Conservation (phyloP, 208 protist genomes). For the Leptomonas seymouri region DNA sequence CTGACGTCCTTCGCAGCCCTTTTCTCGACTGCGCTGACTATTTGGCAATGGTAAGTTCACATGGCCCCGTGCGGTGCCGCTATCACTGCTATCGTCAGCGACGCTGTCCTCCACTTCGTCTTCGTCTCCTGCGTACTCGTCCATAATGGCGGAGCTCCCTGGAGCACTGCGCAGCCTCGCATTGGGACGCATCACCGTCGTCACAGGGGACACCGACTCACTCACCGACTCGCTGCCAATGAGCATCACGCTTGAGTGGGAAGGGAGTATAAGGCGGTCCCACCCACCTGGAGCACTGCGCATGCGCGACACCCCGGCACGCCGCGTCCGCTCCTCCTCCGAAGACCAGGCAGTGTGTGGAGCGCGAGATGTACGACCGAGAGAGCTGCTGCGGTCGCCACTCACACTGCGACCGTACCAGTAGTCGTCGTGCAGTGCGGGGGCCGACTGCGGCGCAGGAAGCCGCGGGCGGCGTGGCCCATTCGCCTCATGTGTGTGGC, state of each 20-base stretch:
- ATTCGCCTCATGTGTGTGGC: constrained; percentile 39
- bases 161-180: constrained; percentile 1
- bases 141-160: constrained; percentile 17
- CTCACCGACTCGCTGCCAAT: constrained; percentile 29
- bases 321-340: constrained; percentile 7
- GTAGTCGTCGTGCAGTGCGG: too few species aligned
- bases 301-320: not conserved
- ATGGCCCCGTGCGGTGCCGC: not conserved
- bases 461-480: not conserved
- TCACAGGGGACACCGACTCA: constrained; percentile 13
- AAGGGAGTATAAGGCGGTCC: constrained; percentile 26
- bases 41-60: not conserved
- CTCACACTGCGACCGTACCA: not conserved
- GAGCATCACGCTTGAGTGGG: constrained; percentile 22
- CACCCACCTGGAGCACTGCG: constrained; percentile 25
- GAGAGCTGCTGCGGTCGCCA: constrained; percentile 1
- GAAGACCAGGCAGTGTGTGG: not conserved
- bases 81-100: too few species aligned
- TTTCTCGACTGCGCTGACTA: not conserved
- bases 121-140: constrained; percentile 28
- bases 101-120: constrained; percentile 18
- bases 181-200: not conserved
- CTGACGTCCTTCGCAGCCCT: too few species aligned
- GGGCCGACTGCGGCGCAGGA: not conserved
- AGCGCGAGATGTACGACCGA: not conserved